These are phyloP conservation scores for Diaporthe eres DNA, from an alignment of 2,329 filamentous ascomycete genomes.

Conservation along the genomic window DNA sequence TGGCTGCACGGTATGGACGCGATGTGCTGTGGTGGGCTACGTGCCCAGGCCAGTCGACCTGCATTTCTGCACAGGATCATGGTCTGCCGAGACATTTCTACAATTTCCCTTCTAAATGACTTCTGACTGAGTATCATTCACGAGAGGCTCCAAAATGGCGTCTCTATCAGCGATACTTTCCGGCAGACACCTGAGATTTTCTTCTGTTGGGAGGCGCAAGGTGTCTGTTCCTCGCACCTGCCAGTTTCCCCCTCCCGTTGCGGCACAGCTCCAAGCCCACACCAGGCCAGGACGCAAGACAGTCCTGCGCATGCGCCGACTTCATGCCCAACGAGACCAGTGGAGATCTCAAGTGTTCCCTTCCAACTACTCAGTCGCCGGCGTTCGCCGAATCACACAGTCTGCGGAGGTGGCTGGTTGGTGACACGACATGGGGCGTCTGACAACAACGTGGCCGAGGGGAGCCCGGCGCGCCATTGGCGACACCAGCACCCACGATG, in stretches of 20 bases:
- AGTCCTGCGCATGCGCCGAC: background rate
- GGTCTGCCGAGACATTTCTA: background rate
- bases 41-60: background rate
- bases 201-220: slow-evolving; percentile 1
- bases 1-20: background rate
- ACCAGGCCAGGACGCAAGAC: slow-evolving; percentile 2
- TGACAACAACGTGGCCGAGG: slow-evolving; percentile 31
- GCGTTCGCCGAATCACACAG: slow-evolving; percentile 10
- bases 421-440: slow-evolving; percentile 31
- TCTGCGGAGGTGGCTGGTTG: slow-evolving; percentile 17
- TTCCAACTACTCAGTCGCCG: background rate
- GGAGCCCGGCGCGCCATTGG: background rate
- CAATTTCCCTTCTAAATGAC: too few species aligned
- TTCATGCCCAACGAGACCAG: background rate
- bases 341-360: background rate
- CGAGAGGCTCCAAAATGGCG: background rate
- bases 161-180: background rate
- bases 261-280: background rate
- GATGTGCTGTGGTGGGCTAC: background rate
- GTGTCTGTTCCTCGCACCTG: background rate
- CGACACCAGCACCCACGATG: slow-evolving; percentile 11
- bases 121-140: background rate
- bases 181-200: background rate
- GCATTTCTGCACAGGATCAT: background rate
- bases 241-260: background rate